Conservation (phyloP, 2,329 filamentous ascomycete species). For the Teratosphaeria gauchensis region DNA sequence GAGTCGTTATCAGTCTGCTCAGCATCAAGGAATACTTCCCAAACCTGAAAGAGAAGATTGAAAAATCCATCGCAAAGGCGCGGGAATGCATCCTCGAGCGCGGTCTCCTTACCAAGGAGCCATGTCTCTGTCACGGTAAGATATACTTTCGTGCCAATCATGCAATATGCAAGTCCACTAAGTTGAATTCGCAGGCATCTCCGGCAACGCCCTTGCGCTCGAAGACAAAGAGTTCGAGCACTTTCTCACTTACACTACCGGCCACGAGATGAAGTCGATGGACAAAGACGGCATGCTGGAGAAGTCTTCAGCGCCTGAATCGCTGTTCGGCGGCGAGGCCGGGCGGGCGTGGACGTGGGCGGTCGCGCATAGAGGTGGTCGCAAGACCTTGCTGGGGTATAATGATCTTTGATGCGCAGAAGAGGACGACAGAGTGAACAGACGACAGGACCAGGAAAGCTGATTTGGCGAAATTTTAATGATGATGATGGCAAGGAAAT, state of each 20-base stretch:
- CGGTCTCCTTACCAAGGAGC: slow-evolving; percentile 53
- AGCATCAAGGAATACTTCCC: slow-evolving; percentile 50
- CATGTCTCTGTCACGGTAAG: slow-evolving; percentile 51
- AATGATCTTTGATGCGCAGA: slow-evolving; percentile 35
- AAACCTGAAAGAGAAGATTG: slow-evolving; percentile 43
- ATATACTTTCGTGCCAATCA: neutral
- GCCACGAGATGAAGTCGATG: slow-evolving; percentile 46
- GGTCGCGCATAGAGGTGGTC: slow-evolving; percentile 33
- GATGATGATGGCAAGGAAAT: neutral
- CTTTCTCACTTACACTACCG: slow-evolving; percentile 49
- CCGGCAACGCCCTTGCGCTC: slow-evolving; percentile 53
- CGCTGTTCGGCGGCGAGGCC: slow-evolving; percentile 37
- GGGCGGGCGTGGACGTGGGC: slow-evolving; percentile 37
- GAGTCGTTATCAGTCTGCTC: slow-evolving; percentile 49
- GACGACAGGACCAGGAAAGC: neutral
- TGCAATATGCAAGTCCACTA: neutral
- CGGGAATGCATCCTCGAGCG: slow-evolving; percentile 46
- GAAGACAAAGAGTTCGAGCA: slow-evolving; percentile 43
- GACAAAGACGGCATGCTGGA: slow-evolving; percentile 44
- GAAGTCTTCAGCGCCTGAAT: slow-evolving; percentile 40
- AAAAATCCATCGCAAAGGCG: slow-evolving; percentile 42
- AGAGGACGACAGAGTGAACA: slow-evolving; percentile 3
- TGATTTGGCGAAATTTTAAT: neutral
- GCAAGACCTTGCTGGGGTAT: slow-evolving; percentile 40
- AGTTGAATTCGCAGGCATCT: slow-evolving; percentile 33